Evolutionary conservation across 2,329 filamentous ascomycete species (phyloP).

Genomic region (Neonectria sp.): DNA sequence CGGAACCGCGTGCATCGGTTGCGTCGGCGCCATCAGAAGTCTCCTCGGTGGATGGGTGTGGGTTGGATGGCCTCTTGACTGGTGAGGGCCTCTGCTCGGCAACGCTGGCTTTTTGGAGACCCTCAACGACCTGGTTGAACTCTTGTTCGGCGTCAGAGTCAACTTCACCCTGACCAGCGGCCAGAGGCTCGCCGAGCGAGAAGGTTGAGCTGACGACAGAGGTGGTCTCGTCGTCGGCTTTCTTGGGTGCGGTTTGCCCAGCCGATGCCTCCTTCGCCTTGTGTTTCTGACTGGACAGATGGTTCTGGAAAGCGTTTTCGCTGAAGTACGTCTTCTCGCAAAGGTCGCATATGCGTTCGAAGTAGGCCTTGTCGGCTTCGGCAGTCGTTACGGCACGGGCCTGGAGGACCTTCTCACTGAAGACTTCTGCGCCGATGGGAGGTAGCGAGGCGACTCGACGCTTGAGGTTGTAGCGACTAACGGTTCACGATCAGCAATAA

Average conservation of each 20-base stretch:
- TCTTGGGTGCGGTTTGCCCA: slow-evolving; percentile 48
- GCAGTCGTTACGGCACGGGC: slow-evolving; percentile 88
- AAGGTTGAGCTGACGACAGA: slow-evolving; percentile 94
- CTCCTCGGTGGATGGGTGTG: slow-evolving; percentile 58
- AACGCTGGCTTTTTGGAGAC: slow-evolving; percentile 81
- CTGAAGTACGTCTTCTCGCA: slow-evolving; percentile 97
- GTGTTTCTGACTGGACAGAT: slow-evolving; percentile 92
- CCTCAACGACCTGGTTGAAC: slow-evolving; percentile 83
- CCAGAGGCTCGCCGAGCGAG: slow-evolving; percentile 85
- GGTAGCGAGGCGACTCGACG: slow-evolving; percentile 91
- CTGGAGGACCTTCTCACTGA: slow-evolving; percentile 95
- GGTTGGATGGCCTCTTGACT: slow-evolving; percentile 69
- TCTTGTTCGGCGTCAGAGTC: slow-evolving; percentile 81
- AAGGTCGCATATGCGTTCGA: slow-evolving; percentile 84
- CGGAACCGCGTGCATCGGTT: slow-evolving; percentile 59
- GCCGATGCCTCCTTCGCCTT: slow-evolving; percentile 70
- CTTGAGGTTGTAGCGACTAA: slow-evolving; percentile 94
- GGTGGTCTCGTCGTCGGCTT: slow-evolving; percentile 77
- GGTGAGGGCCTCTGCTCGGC: slow-evolving; percentile 66
- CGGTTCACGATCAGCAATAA: slow-evolving; percentile 15
- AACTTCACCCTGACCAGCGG: slow-evolving; percentile 62
- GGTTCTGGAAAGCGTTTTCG: slow-evolving; percentile 95
- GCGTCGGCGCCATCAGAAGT: slow-evolving; percentile 62
- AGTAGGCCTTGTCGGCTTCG: slow-evolving; percentile 89
- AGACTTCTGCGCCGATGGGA: slow-evolving; percentile 91